These are phyloP conservation scores for Pseudocercospora vitis DNA, from an alignment of 2,329 filamentous ascomycete genomes.

Conservation along the genomic window DNA sequence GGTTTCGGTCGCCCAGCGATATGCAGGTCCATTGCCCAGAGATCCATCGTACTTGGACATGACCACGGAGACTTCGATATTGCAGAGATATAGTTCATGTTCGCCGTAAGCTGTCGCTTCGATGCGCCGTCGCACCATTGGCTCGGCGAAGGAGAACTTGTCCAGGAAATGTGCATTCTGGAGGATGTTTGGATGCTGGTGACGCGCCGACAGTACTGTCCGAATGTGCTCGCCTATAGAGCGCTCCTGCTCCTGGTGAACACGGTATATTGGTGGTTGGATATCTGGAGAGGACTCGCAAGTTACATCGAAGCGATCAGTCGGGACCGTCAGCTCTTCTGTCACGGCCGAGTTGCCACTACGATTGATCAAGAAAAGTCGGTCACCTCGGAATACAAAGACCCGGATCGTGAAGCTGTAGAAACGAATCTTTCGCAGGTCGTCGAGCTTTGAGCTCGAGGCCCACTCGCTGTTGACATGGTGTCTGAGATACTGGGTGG, in stretches of 20 bases:
- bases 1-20: constrained; percentile 10
- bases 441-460: neutral
- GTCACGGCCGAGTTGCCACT: constrained; percentile 4
- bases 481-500: constrained; percentile 6
- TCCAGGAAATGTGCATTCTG: constrained; percentile 16
- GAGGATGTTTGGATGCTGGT: constrained; percentile 14
- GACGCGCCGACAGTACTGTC: constrained; percentile 11
- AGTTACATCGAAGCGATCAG: constrained; percentile 15
- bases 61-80: constrained; percentile 13
- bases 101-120: constrained; percentile 13
- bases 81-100: constrained; percentile 10
- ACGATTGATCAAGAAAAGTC: constrained; percentile 17
- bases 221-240: constrained; percentile 13
- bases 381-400: constrained; percentile 14
- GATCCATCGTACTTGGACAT: constrained; percentile 19
- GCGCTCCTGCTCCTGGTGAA: constrained; percentile 10
- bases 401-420: constrained; percentile 16
- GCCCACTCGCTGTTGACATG: constrained; percentile 14
- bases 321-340: constrained; percentile 13
- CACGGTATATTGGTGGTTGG: constrained; percentile 6
- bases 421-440: constrained; percentile 14
- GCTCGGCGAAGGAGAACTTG: constrained; percentile 12
- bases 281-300: neutral
- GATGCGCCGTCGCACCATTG: constrained; percentile 5
- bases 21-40: constrained; percentile 13